Conservation (phyloP, 805 yeast species). For the Saccharomyces jurei region DNA sequence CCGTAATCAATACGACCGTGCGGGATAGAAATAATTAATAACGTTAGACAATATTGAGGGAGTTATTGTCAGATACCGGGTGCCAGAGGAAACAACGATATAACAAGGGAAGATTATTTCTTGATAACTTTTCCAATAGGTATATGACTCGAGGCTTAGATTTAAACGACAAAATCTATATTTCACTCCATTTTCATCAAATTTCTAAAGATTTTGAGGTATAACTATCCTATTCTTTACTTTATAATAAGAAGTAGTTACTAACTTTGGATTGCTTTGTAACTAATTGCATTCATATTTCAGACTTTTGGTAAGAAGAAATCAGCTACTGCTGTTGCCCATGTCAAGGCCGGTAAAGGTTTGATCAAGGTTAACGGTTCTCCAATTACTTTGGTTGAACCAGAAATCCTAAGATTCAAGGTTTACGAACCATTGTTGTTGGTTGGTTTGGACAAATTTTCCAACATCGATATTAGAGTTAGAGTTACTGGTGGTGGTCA, state of each 20-base stretch:
- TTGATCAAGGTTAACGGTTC: slow-evolving; percentile 98
- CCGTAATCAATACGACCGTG: neutral
- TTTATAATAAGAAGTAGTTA: slow-evolving; percentile 8
- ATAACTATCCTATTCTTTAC: neutral
- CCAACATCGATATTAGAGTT: slow-evolving; percentile 97
- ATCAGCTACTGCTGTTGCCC: slow-evolving; percentile 99
- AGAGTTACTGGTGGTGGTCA: slow-evolving; percentile 99
- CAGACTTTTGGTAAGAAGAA: slow-evolving; percentile 99
- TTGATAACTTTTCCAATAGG: too few relatives aligned
- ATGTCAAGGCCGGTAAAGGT: slow-evolving; percentile 98
- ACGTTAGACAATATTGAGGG: neutral
- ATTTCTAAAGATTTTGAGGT: neutral
- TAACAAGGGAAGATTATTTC: too few relatives aligned
- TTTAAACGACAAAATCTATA: too few relatives aligned
- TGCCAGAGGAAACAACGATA: neutral
- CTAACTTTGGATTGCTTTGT: neutral
- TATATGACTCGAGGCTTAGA: too few relatives aligned
- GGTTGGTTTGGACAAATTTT: slow-evolving; percentile 97
- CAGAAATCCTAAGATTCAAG: slow-evolving; percentile 98
- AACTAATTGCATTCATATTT: slow-evolving; percentile 8
- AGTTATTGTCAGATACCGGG: neutral
- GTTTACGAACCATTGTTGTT: slow-evolving; percentile 98
- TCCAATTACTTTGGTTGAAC: slow-evolving; percentile 98
- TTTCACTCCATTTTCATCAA: neutral
- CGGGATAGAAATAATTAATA: neutral